phyloP scores from a whole-genome alignment of 345 rosid genomes.

The Odontarrhena argentea region DNA sequence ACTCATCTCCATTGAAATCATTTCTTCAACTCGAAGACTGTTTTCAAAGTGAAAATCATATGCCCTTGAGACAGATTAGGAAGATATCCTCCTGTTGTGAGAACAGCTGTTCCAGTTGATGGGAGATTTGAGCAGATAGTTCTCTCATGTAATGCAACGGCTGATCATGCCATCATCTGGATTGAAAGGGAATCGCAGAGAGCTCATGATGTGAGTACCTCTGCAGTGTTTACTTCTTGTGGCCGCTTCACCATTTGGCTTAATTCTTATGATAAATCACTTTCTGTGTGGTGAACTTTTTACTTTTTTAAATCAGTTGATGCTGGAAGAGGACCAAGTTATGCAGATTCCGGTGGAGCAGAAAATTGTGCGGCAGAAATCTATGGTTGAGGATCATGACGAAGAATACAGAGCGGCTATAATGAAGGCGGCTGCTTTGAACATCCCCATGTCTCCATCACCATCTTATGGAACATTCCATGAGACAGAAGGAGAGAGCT shows the following conservation, averaged over 20 bases:
- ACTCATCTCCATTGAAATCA: neutral
- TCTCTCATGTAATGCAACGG: constrained; percentile 84
- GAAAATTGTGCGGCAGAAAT: constrained; percentile 75
- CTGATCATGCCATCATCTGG: constrained; percentile 91
- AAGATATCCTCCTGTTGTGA: constrained; percentile 90
- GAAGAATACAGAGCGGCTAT: constrained; percentile 88
- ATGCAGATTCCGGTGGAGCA: constrained; percentile 76
- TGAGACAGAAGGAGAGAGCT: constrained; percentile 62
- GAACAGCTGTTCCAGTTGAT: constrained; percentile 97
- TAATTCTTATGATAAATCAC: neutral
- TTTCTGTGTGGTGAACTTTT: constrained; percentile 11
- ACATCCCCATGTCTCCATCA: constrained; percentile 65
- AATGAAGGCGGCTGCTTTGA: constrained; percentile 63
- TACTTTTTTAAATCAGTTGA: constrained; percentile 47
- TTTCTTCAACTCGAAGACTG: neutral
- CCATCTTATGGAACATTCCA: constrained; percentile 78
- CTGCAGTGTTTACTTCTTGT: constrained; percentile 6
- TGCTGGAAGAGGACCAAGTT: constrained; percentile 73
- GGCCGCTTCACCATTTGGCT: constrained; percentile 1
- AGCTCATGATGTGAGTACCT: constrained; percentile 73
- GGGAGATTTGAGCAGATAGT: constrained; percentile 92
- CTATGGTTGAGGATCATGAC: constrained; percentile 67
- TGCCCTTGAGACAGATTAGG: constrained; percentile 60
- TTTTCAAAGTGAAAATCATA: neutral
- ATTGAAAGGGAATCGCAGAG: constrained; percentile 81